These are phyloP conservation scores for Malus sieversii DNA, from an alignment of 306 rosid species.

Conservation along the genomic window DNA sequence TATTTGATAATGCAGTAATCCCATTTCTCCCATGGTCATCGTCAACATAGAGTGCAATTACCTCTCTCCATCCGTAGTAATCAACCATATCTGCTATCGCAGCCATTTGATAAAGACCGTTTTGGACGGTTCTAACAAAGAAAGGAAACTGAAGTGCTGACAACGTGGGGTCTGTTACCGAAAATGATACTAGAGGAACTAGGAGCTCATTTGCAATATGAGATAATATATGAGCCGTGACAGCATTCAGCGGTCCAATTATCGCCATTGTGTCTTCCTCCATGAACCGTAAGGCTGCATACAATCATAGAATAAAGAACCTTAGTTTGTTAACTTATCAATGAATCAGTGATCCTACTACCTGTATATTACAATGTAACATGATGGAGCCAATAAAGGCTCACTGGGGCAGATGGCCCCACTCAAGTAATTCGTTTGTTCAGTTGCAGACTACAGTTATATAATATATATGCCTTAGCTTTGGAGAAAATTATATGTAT, in stretches of 20 bases:
- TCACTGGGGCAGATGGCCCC: too few species aligned
- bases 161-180: conserved; percentile 82
- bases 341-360: not conserved
- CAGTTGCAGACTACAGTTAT: too few species aligned
- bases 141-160: conserved; percentile 88
- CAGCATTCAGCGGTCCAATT: conserved; percentile 88
- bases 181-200: conserved; percentile 67
- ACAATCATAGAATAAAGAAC: conserved; percentile 11
- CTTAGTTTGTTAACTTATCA: not conserved
- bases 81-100: conserved; percentile 76
- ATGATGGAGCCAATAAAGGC: too few species aligned
- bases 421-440: too few species aligned
- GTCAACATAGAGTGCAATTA: conserved; percentile 73
- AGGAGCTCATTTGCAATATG: conserved; percentile 90
- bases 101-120: conserved; percentile 72
- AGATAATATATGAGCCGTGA: conserved; percentile 79
- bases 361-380: not conserved
- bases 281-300: conserved; percentile 75
- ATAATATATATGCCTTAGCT: too few species aligned
- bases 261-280: conserved; percentile 69
- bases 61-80: conserved; percentile 73
- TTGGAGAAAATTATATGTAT: too few species aligned
- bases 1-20: conserved; percentile 57
- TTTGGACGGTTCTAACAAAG: conserved; percentile 66
- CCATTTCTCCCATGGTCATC: conserved; percentile 94